A percentile compares a stretch with the other conserved stretches of the same genome.
Conservation (phyloP, 208 protist genomes). For the Acanthamoeba divionensis region DNA sequence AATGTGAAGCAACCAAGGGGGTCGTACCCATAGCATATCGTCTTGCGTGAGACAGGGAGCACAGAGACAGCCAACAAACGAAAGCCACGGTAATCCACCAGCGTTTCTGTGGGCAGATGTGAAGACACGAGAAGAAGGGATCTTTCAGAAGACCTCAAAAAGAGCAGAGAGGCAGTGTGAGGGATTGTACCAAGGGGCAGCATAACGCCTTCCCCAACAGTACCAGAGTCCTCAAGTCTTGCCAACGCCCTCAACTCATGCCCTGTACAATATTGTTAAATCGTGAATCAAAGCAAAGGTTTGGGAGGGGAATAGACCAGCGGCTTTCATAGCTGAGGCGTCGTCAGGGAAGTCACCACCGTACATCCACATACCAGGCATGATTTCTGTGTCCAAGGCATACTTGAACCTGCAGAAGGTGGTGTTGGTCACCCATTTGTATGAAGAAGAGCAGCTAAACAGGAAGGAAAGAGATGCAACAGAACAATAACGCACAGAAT, state of each 20-base stretch:
- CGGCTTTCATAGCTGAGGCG: constrained; percentile 13
- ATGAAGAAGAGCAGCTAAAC: background rate
- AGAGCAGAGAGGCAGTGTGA: background rate
- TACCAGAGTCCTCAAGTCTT: background rate
- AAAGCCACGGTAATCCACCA: constrained; percentile 60
- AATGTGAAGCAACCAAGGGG: too few relatives aligned
- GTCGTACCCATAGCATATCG: constrained; percentile 11
- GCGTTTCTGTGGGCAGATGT: background rate
- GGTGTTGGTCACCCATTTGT: background rate
- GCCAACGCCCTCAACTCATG: constrained; percentile 20
- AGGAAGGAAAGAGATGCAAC: background rate
- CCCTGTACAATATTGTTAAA: background rate
- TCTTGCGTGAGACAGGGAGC: constrained; percentile 30
- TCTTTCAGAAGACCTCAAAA: background rate
- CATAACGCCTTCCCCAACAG: constrained; percentile 1
- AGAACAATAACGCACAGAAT: constrained; percentile 17
- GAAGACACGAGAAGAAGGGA: background rate
- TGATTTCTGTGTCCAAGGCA: background rate
- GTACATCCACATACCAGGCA: constrained; percentile 7
- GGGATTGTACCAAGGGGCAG: background rate
- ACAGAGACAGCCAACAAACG: constrained; percentile 40
- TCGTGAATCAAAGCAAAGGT: background rate
- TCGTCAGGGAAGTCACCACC: constrained; percentile 48
- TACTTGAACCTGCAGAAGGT: constrained; percentile 41
- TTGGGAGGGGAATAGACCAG: background rate